These are phyloP conservation scores for Melampsora larici-populina DNA, from an alignment of 1,284 basidiomycete genomes.

Conservation along the genomic window DNA sequence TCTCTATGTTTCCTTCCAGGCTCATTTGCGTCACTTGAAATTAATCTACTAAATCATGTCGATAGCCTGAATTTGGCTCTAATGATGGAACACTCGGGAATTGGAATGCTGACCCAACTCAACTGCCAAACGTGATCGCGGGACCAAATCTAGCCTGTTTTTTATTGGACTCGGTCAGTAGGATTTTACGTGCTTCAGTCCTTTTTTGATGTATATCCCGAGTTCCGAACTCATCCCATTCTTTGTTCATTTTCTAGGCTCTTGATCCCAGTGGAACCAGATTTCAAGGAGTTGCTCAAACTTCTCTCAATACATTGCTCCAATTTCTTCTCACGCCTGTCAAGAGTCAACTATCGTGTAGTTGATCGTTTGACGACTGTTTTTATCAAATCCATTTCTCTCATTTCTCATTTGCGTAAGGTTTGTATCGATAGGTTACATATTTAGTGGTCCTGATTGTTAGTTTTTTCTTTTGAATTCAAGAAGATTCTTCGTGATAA, in stretches of 20 bases:
- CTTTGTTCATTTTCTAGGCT: not conserved
- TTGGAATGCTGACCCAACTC: slow-evolving; percentile 1
- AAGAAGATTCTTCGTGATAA: too few relatives aligned
- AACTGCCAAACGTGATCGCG: not conserved
- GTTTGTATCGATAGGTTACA: too few relatives aligned
- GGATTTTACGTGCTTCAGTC: not conserved
- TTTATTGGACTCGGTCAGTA: not conserved
- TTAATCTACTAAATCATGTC: too few relatives aligned
- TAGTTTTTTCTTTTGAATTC: too few relatives aligned
- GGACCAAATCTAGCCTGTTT: not conserved
- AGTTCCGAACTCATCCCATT: not conserved
- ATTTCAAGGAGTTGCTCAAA: not conserved
- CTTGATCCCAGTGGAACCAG: slow-evolving; percentile 1
- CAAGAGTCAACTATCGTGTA: not conserved
- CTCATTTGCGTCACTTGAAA: too few relatives aligned
- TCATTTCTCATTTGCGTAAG: too few relatives aligned
- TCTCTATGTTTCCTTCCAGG: not conserved
- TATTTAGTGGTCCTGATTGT: too few relatives aligned
- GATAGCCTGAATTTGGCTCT: not conserved
- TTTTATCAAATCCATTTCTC: too few relatives aligned
- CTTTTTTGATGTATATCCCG: not conserved
- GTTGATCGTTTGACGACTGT: too few relatives aligned
- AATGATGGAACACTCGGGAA: slow-evolving; percentile 1
- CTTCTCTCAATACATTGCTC: not conserved
- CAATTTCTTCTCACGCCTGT: not conserved